Base-by-base conservation (phyloP, 2,329 filamentous ascomycete species). In the Penicillium sp. region DNA sequence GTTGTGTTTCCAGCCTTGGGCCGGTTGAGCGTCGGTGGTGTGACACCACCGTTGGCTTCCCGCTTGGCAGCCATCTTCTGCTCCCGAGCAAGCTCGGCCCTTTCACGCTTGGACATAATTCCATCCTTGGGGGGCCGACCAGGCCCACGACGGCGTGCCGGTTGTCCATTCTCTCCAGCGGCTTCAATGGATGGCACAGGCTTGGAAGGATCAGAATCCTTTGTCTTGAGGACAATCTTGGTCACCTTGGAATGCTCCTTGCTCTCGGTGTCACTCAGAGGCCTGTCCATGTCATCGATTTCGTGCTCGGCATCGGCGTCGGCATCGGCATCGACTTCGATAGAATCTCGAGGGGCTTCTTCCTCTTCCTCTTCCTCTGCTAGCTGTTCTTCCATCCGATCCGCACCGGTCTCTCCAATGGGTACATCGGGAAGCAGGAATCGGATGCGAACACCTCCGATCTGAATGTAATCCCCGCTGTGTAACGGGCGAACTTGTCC, bases 111-210 rank as follows among this genome's bases (percentile, higher is more conserved):
- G 4, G 80, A 83, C 72, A 83, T 80, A 55, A 83, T 74, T 14
- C 80, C 80, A 55, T 83, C 79, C 64, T 83, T 83, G 7, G 80
- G 80, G 29, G 80, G 80, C 34, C 80, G 70, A 36, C 80, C 80
- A 37, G 80, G 80, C 30, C 80, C 80, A 32, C 70, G 63, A 32
- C 67, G 67, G 32, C 64, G 62, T 4, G 53, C 51, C 7, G 72
- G 68, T 36, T 66, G 66, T 18, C 65, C 61, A 29, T 63, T 51
- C 65, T 66, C 48, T 62, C 66, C 46, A 56, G 57, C 15, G 56
- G 47, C 46, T 48, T 67, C 64, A 6, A 65, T 53, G 2, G 62
- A 64, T 11, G 53, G 48, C 29, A 57, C 35, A 29, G 58, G 39
- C 36, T 59, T 54, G 15, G 54, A 41, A 21, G 54, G 23, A 36